Evolutionary conservation across 345 rosid genomes (phyloP).

Genomic region (Adansonia digitata): DNA sequence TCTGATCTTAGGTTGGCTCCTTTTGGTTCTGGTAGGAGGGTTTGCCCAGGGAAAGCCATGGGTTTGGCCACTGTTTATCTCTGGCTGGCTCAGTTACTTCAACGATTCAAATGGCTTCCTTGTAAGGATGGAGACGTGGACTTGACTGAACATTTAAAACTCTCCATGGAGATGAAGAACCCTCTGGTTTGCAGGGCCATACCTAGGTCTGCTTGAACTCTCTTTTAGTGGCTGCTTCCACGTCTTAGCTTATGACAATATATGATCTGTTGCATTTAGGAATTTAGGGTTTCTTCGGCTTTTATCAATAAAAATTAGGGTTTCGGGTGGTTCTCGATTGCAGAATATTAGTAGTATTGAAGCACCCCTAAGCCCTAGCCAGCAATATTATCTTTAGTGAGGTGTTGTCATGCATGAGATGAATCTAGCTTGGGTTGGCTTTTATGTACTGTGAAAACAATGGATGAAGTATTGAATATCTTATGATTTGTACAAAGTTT

Average conservation of each 20-base stretch:
- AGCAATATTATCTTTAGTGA: neutral
- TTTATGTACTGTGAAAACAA: too few species aligned
- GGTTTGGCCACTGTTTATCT: conserved; percentile 53
- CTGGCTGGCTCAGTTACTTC: conserved; percentile 59
- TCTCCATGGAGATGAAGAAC: conserved; percentile 63
- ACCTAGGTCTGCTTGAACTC: conserved; percentile 23
- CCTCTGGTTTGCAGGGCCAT: conserved; percentile 52
- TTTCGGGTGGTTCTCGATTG: neutral
- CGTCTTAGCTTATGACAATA: neutral
- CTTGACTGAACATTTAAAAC: conserved; percentile 41
- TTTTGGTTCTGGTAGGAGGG: conserved; percentile 64
- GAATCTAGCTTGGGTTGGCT: neutral
- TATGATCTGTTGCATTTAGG: neutral
- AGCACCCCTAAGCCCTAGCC: neutral
- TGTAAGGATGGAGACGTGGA: conserved; percentile 31
- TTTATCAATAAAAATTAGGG: neutral
- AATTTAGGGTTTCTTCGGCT: neutral
- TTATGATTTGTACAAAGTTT: neutral
- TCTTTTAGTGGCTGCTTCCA: neutral
- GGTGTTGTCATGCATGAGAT: neutral
- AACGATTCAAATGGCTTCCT: conserved; percentile 42
- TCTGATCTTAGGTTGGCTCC: conserved; percentile 67
- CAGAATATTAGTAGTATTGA: neutral
- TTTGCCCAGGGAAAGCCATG: conserved; percentile 67
- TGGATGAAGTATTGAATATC: neutral